Conservation (phyloP, 805 yeast species). For the Ogataea wickerhamii region DNA sequence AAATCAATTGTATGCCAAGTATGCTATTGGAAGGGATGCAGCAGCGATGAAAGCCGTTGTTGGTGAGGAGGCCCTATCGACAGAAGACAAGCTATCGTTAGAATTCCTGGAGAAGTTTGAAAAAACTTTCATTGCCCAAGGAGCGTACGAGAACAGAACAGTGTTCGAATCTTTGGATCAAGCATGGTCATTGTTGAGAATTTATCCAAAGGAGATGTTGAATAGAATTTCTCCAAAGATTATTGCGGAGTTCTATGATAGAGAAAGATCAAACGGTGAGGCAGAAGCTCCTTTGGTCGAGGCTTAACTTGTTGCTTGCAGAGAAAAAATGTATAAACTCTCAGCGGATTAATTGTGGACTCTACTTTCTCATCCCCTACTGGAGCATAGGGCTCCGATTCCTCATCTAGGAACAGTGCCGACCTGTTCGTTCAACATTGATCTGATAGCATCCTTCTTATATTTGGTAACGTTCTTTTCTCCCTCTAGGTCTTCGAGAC, state of each 20-base stretch:
- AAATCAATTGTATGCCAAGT: constrained; percentile 97
- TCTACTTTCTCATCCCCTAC: too few species aligned
- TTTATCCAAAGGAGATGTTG: constrained; percentile 97
- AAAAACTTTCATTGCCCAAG: constrained; percentile 91
- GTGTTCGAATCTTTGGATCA: constrained; percentile 93
- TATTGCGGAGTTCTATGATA: constrained; percentile 89
- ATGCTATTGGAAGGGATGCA: constrained; percentile 99
- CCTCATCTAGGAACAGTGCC: too few species aligned
- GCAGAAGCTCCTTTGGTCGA: constrained; percentile 25
- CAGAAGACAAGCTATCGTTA: constrained; percentile 94
- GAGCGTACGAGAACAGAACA: constrained; percentile 94
- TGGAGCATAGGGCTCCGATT: too few species aligned
- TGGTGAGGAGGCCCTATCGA: constrained; percentile 98
- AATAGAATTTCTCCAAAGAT: constrained; percentile 99
- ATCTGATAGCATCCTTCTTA: too few species aligned
- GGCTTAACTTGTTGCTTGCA: constrained; percentile 9
- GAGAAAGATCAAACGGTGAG: constrained; percentile 61
- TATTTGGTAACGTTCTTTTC: too few species aligned
- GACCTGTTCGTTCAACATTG: too few species aligned
- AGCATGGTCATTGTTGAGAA: constrained; percentile 97
- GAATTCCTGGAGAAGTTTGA: constrained; percentile 98
- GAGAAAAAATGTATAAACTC: not conserved
- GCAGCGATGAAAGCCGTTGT: constrained; percentile 99
- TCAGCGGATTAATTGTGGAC: too few species aligned
- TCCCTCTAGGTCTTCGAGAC: too few species aligned